A percentile compares a stretch with the other conserved stretches of the same genome.
Conservation (phyloP, 306 rosid genomes). For the Dalbergia cultrata region DNA sequence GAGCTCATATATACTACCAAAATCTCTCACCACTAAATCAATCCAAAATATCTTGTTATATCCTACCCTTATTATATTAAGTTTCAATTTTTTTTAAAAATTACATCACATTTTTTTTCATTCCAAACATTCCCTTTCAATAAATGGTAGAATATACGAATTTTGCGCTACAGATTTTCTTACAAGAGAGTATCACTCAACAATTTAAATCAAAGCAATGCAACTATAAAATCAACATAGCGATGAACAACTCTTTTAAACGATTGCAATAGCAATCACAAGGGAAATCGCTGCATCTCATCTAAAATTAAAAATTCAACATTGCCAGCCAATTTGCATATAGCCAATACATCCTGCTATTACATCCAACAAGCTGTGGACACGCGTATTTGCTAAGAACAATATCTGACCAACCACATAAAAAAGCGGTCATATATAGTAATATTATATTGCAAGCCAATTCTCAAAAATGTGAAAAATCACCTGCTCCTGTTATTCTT, state of each 20-base stretch:
- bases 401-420: not conserved
- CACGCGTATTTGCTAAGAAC: slow-evolving; percentile 22
- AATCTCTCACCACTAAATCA: too few species aligned
- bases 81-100: too few species aligned
- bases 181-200: too few species aligned
- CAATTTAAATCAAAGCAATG: not conserved
- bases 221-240: not conserved
- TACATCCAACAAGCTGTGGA: slow-evolving; percentile 4
- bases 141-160: too few species aligned
- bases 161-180: too few species aligned
- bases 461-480: slow-evolving; percentile 46
- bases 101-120: too few species aligned
- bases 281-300: slow-evolving; percentile 8
- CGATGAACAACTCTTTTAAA: not conserved
- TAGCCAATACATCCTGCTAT: slow-evolving; percentile 2
- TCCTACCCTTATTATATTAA: too few species aligned
- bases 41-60: too few species aligned
- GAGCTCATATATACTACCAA: too few species aligned
- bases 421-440: slow-evolving; percentile 42
- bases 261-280: not conserved
- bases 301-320: not conserved
- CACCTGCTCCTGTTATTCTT: slow-evolving; percentile 41
- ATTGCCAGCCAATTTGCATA: slow-evolving; percentile 12
- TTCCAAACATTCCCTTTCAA: too few species aligned
- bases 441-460: slow-evolving; percentile 22